These are phyloP conservation scores for Polyporus arcularius DNA, from an alignment of 768 basidiomycete species.

Conservation along the genomic window DNA sequence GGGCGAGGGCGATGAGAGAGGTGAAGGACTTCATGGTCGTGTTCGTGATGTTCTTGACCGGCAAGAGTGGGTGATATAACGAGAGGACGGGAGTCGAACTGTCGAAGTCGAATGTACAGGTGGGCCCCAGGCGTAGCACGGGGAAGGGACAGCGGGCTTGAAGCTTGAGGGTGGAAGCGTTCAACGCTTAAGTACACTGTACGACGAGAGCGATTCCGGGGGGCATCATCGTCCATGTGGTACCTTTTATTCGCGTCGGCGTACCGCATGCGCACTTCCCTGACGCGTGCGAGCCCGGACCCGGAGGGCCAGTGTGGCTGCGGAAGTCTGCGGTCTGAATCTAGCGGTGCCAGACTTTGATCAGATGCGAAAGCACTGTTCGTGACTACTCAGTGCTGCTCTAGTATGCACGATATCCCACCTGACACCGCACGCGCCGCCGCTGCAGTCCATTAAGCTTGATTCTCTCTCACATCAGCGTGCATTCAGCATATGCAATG, in stretches of 20 bases:
- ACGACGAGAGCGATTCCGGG: background rate
- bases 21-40: constrained; percentile 26
- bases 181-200: background rate
- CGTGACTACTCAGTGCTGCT: too few species aligned
- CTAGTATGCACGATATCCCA: too few species aligned
- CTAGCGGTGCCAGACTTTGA: too few species aligned
- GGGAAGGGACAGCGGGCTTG: background rate
- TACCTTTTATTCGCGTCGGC: background rate
- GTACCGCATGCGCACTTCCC: background rate
- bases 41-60: constrained; percentile 7
- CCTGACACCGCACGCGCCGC: too few species aligned
- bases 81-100: constrained; percentile 1
- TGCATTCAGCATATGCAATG: too few species aligned
- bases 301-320: background rate
- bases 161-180: background rate
- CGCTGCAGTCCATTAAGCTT: too few species aligned
- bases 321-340: background rate
- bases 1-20: constrained; percentile 25
- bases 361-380: too few species aligned
- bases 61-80: constrained; percentile 9
- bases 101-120: background rate
- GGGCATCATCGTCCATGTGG: background rate
- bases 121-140: background rate
- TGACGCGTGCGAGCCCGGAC: background rate
- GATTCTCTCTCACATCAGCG: too few species aligned